Evolutionary conservation across 306 rosid species (phyloP), one percentile per base, ranked within the genome.

Genomic region (Oemleria cerasiformis): DNA sequence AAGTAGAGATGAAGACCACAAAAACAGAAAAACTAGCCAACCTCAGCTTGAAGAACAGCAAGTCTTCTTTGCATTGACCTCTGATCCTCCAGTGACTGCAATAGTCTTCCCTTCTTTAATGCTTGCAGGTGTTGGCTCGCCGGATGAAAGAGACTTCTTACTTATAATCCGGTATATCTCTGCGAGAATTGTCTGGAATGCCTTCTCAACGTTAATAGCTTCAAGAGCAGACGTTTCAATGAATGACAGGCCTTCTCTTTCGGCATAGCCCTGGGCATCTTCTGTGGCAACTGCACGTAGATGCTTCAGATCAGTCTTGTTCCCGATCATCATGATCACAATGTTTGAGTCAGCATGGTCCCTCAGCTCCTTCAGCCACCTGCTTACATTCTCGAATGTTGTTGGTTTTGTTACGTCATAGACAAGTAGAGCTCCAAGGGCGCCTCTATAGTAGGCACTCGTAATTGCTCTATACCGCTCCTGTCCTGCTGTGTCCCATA

Each of bases 401-500:
- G 87, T 94, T 4, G 98, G 94, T 70, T 94, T 94, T 0, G 98
- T 91, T 25, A 85, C 86, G 6, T 93, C 98, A 0, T 88, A 93
- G 15, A 93, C 98, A 0, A 93, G 85, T 78, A 93, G 88, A 50
- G 97, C 98, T 63, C 97, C 98, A 1, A 93, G 94, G 25, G 98
- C 98, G 19, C 98, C 98, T 2, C 97, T 76, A 45, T 93, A 93
- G 87, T 93, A 93, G 38, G 98, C 98, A 69, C 96, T 88, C 0
- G 97, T 93, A 36, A 93, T 93, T 9, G 98, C 98, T 56, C 96
- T 85, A 79, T 93, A 91, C 8, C 98, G 86, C 81, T 93, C 98
- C 86, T 93, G 98, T 53, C 97, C 98, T 0, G 98, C 98, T 0
- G 97, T 93, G 56, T 93, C 98, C 98, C 98, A 93, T 84, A 93